Percentiles rank a stretch among this genome's conserved stretches.
Evolutionary conservation across 2,329 filamentous ascomycete species (phyloP).

Genomic region (Calycina herbarum): DNA sequence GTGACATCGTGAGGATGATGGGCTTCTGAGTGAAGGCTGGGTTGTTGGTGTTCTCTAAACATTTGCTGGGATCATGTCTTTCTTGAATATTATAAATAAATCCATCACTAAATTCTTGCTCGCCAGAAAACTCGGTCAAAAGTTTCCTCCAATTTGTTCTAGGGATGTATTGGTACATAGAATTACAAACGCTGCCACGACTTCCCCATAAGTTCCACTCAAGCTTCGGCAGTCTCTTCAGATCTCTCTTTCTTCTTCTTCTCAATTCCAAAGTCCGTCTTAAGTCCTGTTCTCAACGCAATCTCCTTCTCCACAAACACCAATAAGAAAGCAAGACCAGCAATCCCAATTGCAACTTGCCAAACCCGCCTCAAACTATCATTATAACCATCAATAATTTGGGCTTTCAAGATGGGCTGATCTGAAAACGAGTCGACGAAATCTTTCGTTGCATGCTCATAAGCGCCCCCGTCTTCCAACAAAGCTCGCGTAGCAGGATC

Average conservation of each 20-base stretch:
- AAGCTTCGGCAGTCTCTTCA: neutral
- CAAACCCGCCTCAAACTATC: neutral
- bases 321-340: neutral
- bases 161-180: no score
- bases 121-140: no score
- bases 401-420: neutral
- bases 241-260: neutral
- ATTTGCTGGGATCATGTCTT: no score
- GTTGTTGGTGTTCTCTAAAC: no score
- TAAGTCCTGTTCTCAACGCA: neutral
- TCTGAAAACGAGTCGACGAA: neutral
- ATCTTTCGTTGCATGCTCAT: neutral
- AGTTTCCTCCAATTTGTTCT: no score
- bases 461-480: neutral
- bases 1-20: slow-evolving; percentile 16
- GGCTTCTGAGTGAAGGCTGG: neutral
- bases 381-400: neutral
- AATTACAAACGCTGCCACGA: neutral
- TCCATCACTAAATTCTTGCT: no score
- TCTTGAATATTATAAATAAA: no score
- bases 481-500: neutral
- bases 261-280: neutral
- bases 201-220: neutral
- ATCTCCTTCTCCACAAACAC: neutral
- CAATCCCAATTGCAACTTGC: neutral